A percentile compares a stretch with the other conserved stretches of the same genome.
Conservation (phyloP, 257 asterid genomes). For the Solanum megistacrolobum region DNA sequence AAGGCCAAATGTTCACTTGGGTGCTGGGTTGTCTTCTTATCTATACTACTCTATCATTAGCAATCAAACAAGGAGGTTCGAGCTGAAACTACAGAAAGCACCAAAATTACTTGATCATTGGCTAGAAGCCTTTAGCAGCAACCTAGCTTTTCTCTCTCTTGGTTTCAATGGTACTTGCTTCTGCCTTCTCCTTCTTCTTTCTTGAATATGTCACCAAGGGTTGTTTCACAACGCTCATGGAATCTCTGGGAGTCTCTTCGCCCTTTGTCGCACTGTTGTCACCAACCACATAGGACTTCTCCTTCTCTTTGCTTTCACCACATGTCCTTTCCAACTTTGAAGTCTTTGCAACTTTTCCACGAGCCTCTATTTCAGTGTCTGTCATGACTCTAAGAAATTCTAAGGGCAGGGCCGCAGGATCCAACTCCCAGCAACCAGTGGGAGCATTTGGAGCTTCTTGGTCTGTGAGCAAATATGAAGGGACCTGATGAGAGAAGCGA, state of each 20-base stretch:
- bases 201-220: slow-evolving; percentile 22
- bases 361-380: slow-evolving; percentile 20
- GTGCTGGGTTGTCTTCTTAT: not conserved
- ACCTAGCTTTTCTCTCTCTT: not conserved
- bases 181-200: slow-evolving; percentile 10
- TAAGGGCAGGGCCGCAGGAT: slow-evolving; percentile 71
- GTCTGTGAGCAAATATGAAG: slow-evolving; percentile 33
- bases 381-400: slow-evolving; percentile 44
- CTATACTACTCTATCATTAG: not conserved
- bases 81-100: not conserved
- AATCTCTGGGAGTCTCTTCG: not conserved
- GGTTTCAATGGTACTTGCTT: not conserved
- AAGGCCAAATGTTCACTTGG: not conserved
- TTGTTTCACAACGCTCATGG: not conserved
- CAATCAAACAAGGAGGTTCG: not conserved
- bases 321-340: not conserved
- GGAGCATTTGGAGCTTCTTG: slow-evolving; percentile 40
- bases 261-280: not conserved
- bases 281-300: not conserved
- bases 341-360: not conserved
- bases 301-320: slow-evolving; percentile 1
- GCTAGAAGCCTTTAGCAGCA: slow-evolving; percentile 3
- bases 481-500: slow-evolving; percentile 73
- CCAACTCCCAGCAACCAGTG: slow-evolving; percentile 47
- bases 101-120: not conserved